phyloP scores from a whole-genome alignment of 345 rosid species.

The Lagerstroemia speciosa region DNA sequence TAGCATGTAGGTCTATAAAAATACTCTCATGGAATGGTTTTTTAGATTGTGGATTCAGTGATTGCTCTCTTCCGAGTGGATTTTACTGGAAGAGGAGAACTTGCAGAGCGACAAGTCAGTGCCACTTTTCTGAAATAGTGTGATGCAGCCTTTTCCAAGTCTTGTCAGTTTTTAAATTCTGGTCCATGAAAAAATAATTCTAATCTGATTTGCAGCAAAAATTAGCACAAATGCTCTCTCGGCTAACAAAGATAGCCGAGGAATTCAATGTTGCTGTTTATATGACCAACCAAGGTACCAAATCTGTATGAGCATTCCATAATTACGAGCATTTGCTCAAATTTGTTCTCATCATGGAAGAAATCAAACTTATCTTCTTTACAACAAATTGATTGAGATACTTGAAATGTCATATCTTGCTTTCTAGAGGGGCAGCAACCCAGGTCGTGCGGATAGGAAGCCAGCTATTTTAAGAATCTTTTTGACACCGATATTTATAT shows the following conservation, averaged over 20 bases:
- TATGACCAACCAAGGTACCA: constrained; percentile 84
- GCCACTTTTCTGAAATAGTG: constrained; percentile 4
- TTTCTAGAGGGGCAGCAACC: not conserved
- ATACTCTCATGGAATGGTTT: constrained; percentile 12
- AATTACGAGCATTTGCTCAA: not conserved
- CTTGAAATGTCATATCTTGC: not conserved
- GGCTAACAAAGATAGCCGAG: constrained; percentile 74
- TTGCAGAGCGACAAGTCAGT: constrained; percentile 76
- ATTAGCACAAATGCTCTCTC: constrained; percentile 85
- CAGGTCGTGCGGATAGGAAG: not conserved
- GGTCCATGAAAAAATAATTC: not conserved
- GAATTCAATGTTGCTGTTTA: constrained; percentile 89
- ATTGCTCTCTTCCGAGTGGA: constrained; percentile 81
- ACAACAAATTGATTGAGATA: not conserved
- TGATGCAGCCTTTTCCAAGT: too few species aligned
- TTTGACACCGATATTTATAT: not conserved
- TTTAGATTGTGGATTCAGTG: constrained; percentile 75
- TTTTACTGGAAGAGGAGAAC: constrained; percentile 89
- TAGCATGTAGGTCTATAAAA: not conserved
- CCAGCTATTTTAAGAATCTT: not conserved
- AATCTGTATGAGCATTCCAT: too few species aligned
- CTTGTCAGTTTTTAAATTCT: not conserved
- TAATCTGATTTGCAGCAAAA: constrained; percentile 58
- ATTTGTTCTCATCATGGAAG: not conserved
- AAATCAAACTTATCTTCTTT: not conserved